phyloP scores from a whole-genome alignment of 306 rosid genomes.

The Sicyos edulis region DNA sequence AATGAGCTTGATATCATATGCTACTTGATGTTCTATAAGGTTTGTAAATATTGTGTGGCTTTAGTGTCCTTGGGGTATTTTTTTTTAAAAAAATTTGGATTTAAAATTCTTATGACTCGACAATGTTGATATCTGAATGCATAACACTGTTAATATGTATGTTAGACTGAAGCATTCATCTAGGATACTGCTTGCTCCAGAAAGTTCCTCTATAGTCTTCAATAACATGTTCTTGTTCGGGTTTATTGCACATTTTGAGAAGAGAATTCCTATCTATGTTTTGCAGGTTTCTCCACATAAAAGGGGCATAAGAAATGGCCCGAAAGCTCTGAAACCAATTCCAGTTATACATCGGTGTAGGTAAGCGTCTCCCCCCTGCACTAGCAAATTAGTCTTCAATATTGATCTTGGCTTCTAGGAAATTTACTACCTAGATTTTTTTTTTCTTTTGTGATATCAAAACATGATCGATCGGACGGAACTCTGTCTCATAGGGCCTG shows the following conservation, averaged over 20 bases:
- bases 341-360: constrained; percentile 72
- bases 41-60: neutral
- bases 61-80: neutral
- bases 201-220: neutral
- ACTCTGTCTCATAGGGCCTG: too few species aligned
- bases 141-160: neutral
- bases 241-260: neutral
- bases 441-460: neutral
- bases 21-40: neutral
- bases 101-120: neutral
- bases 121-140: neutral
- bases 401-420: constrained; percentile 1
- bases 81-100: neutral
- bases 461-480: neutral
- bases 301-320: constrained; percentile 75
- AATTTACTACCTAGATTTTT: neutral
- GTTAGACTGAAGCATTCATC: neutral
- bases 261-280: neutral
- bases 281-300: constrained; percentile 38
- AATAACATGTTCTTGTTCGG: neutral
- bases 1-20: constrained; percentile 8
- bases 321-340: constrained; percentile 70
- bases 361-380: constrained; percentile 38
- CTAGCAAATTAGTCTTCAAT: neutral
- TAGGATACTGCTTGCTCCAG: neutral